phyloP scores from a whole-genome alignment of 805 yeast genomes.

The Metschnikowia orientalis region DNA sequence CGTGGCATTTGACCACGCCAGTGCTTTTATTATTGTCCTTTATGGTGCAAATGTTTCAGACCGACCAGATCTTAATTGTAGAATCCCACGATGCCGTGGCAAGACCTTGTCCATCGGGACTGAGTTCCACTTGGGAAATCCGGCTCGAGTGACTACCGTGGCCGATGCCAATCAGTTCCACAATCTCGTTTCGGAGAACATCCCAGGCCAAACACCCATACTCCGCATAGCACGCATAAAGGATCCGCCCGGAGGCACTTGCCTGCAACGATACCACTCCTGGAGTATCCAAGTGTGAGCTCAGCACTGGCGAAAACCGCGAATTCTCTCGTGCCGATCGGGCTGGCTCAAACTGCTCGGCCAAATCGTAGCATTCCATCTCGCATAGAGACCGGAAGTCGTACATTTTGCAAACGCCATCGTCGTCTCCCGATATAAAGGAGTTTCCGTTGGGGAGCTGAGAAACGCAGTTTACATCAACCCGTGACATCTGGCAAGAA shows the following conservation, averaged over 20 bases:
- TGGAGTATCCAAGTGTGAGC: conserved; percentile 47
- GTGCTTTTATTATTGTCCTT: no score
- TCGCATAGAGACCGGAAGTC: conserved; percentile 78
- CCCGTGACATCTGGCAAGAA: conserved; percentile 50
- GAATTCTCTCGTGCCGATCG: conserved; percentile 4
- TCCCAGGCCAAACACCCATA: conserved; percentile 79
- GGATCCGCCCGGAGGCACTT: conserved; percentile 66
- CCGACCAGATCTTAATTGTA: conserved; percentile 63
- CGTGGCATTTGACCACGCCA: no score
- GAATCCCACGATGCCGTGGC: conserved; percentile 81
- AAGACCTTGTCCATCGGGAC: conserved; percentile 72
- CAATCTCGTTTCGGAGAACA: conserved; percentile 54
- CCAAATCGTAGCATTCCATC: conserved; percentile 45
- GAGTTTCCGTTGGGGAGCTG: conserved; percentile 69
- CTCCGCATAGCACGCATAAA: conserved; percentile 75
- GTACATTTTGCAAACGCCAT: conserved; percentile 62
- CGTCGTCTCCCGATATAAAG: conserved; percentile 75
- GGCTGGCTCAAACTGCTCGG: conserved; percentile 15
- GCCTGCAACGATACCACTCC: conserved; percentile 72
- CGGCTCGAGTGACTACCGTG: conserved; percentile 47
- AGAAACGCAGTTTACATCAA: conserved; percentile 58
- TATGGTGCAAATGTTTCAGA: no score
- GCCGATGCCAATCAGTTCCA: conserved; percentile 58
- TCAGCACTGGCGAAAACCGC: conserved; percentile 8
- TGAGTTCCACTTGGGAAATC: conserved; percentile 57